A percentile compares a stretch with the other conserved stretches of the same genome.
phyloP scores from a whole-genome alignment of 164 flowering plant genomes.

The Umbellularia californica region DNA sequence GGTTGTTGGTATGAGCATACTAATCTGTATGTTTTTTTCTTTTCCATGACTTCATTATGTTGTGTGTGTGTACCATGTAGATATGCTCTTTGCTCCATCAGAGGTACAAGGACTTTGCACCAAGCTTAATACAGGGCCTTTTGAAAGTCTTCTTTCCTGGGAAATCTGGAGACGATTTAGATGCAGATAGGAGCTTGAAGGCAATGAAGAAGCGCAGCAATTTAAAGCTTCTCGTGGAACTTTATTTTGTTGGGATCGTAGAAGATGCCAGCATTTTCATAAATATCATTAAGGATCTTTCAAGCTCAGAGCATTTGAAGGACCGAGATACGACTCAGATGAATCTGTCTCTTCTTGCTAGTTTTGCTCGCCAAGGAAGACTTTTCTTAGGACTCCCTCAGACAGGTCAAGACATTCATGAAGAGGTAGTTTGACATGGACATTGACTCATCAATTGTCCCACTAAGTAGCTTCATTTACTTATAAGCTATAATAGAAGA shows the following conservation, averaged over 20 bases:
- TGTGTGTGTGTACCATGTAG: slow-evolving; percentile 28
- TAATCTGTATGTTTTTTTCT: neutral
- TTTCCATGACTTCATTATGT: neutral
- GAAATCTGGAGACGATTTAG: slow-evolving; percentile 77
- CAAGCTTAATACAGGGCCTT: slow-evolving; percentile 79
- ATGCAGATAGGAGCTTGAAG: slow-evolving; percentile 66
- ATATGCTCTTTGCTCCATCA: slow-evolving; percentile 97
- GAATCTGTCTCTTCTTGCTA: slow-evolving; percentile 84
- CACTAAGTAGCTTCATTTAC: neutral
- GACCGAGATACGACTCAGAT: slow-evolving; percentile 89
- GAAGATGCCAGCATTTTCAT: slow-evolving; percentile 72
- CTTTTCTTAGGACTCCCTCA: slow-evolving; percentile 73
- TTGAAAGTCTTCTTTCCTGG: slow-evolving; percentile 82
- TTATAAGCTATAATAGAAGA: too few species aligned
- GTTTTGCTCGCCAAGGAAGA: slow-evolving; percentile 97
- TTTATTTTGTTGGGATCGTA: slow-evolving; percentile 84
- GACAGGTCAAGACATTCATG: slow-evolving; percentile 71
- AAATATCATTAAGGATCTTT: slow-evolving; percentile 83
- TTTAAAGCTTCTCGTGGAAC: slow-evolving; percentile 82
- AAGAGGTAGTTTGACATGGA: slow-evolving; percentile 53
- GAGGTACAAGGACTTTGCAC: slow-evolving; percentile 87
- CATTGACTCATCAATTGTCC: neutral
- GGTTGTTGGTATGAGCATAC: neutral
- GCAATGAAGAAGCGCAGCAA: slow-evolving; percentile 96
- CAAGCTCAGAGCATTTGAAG: slow-evolving; percentile 74